Evolutionary conservation across 805 yeast genomes (phyloP).

Genomic region (Huiozyma naganishii): DNA sequence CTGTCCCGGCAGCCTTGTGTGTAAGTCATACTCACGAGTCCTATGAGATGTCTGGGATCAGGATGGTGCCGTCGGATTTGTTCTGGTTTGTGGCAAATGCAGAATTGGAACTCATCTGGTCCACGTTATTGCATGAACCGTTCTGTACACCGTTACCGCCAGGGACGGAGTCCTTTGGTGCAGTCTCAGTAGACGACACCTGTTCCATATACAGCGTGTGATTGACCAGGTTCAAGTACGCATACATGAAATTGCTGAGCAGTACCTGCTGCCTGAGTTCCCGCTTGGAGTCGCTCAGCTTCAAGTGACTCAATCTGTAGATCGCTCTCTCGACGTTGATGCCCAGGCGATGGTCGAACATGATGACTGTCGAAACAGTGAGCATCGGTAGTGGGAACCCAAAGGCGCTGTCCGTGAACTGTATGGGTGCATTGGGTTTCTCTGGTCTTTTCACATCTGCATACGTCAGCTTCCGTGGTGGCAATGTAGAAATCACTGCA

Average conservation of each 20-base stretch:
- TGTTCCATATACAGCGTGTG: constrained; percentile 77
- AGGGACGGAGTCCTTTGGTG: background rate
- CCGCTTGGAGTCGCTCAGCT: constrained; percentile 87
- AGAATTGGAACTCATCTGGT: background rate
- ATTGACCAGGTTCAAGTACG: constrained; percentile 87
- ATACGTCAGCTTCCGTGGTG: constrained; percentile 27
- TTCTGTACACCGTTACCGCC: constrained; percentile 1
- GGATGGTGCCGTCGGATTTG: constrained; percentile 19
- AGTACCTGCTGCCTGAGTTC: constrained; percentile 87
- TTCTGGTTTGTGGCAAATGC: constrained; percentile 7
- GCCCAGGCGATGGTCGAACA: constrained; percentile 82
- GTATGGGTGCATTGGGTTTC: constrained; percentile 45
- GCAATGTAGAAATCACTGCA: constrained; percentile 6
- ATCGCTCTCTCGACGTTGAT: constrained; percentile 94
- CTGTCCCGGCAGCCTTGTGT: no score
- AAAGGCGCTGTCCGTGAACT: constrained; percentile 69
- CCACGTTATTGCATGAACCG: constrained; percentile 1
- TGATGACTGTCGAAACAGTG: constrained; percentile 61
- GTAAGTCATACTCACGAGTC: no score
- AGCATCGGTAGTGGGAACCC: constrained; percentile 82
- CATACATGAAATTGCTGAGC: constrained; percentile 93
- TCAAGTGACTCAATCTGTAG: constrained; percentile 82
- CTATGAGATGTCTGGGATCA: constrained; percentile 14
- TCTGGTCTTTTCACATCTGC: constrained; percentile 28
- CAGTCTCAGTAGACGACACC: constrained; percentile 28